A percentile compares a stretch with the other conserved stretches of the same genome.
Conservation (phyloP, 2,329 filamentous ascomycete species). For the Cladosporium oxysporum region DNA sequence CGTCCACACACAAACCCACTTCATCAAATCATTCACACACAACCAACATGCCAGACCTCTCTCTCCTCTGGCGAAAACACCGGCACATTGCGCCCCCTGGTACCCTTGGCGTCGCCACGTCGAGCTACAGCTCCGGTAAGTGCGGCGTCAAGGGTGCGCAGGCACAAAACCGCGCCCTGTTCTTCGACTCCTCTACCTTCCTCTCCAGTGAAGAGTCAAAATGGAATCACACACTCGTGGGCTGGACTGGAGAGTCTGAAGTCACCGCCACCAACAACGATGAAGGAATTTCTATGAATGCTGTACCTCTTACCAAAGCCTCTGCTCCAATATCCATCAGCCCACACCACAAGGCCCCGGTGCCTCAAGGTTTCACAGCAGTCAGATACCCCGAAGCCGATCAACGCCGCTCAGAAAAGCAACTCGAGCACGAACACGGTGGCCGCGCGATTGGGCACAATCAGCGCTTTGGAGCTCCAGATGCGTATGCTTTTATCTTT, state of each 20-base stretch:
- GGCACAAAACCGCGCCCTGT: conserved; percentile 28
- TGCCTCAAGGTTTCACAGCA: conserved; percentile 59
- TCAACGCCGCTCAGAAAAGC: conserved; percentile 70
- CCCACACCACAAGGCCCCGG: conserved; percentile 41
- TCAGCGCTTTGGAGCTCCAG: neutral
- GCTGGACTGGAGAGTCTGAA: conserved; percentile 81
- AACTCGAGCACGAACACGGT: conserved; percentile 70
- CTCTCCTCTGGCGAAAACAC: neutral
- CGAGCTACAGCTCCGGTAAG: neutral
- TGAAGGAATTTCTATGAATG: conserved; percentile 40
- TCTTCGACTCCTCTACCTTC: conserved; percentile 88
- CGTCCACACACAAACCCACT: neutral
- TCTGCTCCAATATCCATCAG: conserved; percentile 79
- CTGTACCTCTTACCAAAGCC: conserved; percentile 67
- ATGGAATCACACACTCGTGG: conserved; percentile 91
- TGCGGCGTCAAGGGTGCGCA: neutral
- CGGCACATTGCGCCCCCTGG: neutral
- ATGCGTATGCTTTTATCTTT: neutral
- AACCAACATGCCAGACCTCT: neutral
- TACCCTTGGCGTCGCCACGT: neutral
- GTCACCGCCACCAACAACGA: conserved; percentile 31
- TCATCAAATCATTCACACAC: neutral
- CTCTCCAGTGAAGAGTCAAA: conserved; percentile 79
- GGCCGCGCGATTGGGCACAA: conserved; percentile 53
- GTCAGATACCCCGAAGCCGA: conserved; percentile 71